Base-by-base conservation (phyloP, 163 green algal genomes). In the Prototheca wickerhamii region DNA sequence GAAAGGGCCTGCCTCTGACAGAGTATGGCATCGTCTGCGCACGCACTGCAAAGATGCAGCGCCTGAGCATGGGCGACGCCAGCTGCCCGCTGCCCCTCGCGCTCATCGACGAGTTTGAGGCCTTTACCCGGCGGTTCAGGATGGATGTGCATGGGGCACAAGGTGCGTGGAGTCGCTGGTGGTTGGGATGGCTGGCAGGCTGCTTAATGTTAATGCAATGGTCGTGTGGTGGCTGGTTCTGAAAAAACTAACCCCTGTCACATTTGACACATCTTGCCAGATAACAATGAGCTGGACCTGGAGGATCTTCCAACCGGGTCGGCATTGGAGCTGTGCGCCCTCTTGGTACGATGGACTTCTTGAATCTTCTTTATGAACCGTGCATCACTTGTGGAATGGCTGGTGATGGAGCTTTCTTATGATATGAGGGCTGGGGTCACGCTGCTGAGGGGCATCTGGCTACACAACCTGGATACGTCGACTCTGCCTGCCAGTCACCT, bases 21-120 rank as follows among this genome's bases (percentile, higher is more conserved):
- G 63, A 75, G 8, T 81, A 76, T 43, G 76, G 73, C 4, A 42
- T 79, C 42, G 76, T 83, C 58, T 62, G 67, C 31, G 59, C 64
- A 3, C 26, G 59, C 6, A 51, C 55, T 23, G 76, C 72, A 42
- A 81, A 81, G 31, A 34, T 63, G 26, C 69, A 78, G 69, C 73
- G 73, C 2, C 35, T 70, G 58, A 33, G 12, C 2, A 17, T 26
- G 4, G 58, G 43, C 33, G 56, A 67, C 21, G 31, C 49, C 26
- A 2, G 46, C 53, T 73, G 63, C 63, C 40, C 66, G 43, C 49
- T 84, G 17, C 37, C 57, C 17, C 57, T 82, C 25, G 52, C 58
- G 4, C 62, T 77, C 62, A 33, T 84, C 43, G 68, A 75, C 8
- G 71, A 82, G 30, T 81, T 70, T 32, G 73, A 80, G 17, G 50